Base-by-base conservation (phyloP, 2,329 filamentous ascomycete genomes). In the Chaetomiaceae sp. region DNA sequence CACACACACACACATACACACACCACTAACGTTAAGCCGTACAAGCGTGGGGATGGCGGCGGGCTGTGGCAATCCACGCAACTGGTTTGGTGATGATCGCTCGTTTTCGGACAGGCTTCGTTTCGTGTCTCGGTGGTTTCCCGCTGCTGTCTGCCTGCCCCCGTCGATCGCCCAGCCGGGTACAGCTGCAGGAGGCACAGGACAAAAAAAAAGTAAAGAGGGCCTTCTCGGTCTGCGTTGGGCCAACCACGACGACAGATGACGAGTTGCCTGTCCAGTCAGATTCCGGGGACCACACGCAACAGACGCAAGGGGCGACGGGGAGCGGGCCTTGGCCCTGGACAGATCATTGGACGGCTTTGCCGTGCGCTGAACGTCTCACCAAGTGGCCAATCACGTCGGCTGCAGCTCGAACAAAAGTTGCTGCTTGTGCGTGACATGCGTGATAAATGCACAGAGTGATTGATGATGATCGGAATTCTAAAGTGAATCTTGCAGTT, bases 201-300 rank as follows among this genome's bases (percentile, higher is more conserved):
- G 33, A 33, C 6, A 37, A 37, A 45, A 46, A 36, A 41, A 13
- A 42, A n/a, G 27, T 16, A 44, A 32, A 40, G 5, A 13, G 14
- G 42, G 40, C 25, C 27, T 16, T 54, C 37, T 42, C 25, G 25
- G 13, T 25, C 45, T 44, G 51, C 33, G 5, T 45, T 34, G 38
- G n/a, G 44, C 53, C 53, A 48, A 48, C 48, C 44, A 55, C 25
- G 40, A 40, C 23, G 34, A 52, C 20, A 43, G 18, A 54, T 51
- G 52, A 54, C 52, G 52, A 36, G 37, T 34, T 36, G 48, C 30
- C 40, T 29, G 38, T 42, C 53, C 53, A 55, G 53, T 55, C 37
- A 48, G 25, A 51, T 51, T 48, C 53, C 18, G 53, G 48, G 53
- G 42, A n/a, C 21, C 36, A 29, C 36, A 34, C 40, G 37, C 47